Base-by-base conservation (phyloP, 768 basidiomycete genomes). In the Paxillus ammoniavirescens region DNA sequence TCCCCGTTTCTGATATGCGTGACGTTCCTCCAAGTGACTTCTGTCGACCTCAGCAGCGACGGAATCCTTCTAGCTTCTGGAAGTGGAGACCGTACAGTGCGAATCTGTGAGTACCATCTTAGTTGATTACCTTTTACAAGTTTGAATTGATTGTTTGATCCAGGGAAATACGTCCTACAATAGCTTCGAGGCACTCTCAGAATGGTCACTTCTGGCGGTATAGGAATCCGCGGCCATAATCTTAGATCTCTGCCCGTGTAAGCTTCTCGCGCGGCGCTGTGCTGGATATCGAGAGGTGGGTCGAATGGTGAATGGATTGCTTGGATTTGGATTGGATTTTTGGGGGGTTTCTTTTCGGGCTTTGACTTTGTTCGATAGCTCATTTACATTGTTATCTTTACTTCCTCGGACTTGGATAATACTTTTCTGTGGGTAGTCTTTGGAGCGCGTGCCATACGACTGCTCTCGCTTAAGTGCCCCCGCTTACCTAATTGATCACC, bases 41-140 rank as follows among this genome's bases (percentile, higher is more conserved):
- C 73, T 33, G 71, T 73, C n/a, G 74, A 72, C 64, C 63, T 73
- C 47, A 66, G 69, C 53, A 59, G 53, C 21, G 60, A 67, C 47
- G 73, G 72, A 5, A 55, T 52, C 15, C 38, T 60, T 31, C 57
- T 73, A 15, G 74, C 67, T 49, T 74, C 73, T 2, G 72, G 72
- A 54, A 73, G 72, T 26, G 72, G 72, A 23, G 72, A 73, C 59
- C 61, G 60, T 46, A 58, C 66, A 58, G 69, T 72, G 49, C 66
- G 74, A 55, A 73, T 73, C 55, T 74, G 72, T 75, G 52, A 58
- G 69, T 59, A 41, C 28, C 43, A 43, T 47, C 42, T 41, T 38
- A 43, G 28, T 55, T 35, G 54, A 61, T 62, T 57, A 57, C 15
- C 36, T 46, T 42, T 52, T 65, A 40, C 31, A 57, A 41, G 10